Base-by-base conservation (phyloP, 2,329 filamentous ascomycete species). In the Claviceps maximensis region DNA sequence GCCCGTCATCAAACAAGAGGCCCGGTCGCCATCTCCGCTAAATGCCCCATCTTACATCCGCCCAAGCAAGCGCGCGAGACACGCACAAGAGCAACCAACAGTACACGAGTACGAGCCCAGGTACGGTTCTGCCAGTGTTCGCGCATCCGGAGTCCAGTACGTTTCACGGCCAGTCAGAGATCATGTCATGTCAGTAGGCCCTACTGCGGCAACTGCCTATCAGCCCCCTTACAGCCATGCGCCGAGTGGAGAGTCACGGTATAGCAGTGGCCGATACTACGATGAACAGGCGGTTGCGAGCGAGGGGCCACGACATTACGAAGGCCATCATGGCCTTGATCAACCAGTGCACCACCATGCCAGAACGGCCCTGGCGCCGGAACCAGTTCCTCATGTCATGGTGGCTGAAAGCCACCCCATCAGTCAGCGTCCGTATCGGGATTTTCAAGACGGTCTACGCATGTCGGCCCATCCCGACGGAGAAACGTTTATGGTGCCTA, bases 1-100 rank as follows among this genome's bases (percentile, higher is more conserved):
- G 36, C 77, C 79, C 10, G 74, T 75, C 57, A 82, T 85, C 59
- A 86, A 85, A 61, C 69, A 75, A 25, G 82, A 86, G 62, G 82
- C 82, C n/a, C 74, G 72, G 48, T 85, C 82, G 2, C 76, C 78
- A 1, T 84, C 81, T 7, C 81, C 80, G 9, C 65, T 82, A 50
- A 69, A 69, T 55, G 74, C 74, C 19, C 74, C 74, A 21, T 71
- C 76, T n/a, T 73, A 75, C 55, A 65, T 72, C 33, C 74, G 79
- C 49, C 76, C 80, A 10, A 71, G 69, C 58, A 84, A 84, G 63
- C 75, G 80, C 50, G 74, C 75, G 60, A 74, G 75, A 56, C 73
- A 78, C 47, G 65, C 67, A 29, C 66, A 70, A 46, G 70, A 69
- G 49, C 72, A 72, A 53, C 67, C 56, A 49, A 59, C 63, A 33